Base-by-base conservation (phyloP, 2,329 filamentous ascomycete genomes). In the Clonostachys chloroleuca region DNA sequence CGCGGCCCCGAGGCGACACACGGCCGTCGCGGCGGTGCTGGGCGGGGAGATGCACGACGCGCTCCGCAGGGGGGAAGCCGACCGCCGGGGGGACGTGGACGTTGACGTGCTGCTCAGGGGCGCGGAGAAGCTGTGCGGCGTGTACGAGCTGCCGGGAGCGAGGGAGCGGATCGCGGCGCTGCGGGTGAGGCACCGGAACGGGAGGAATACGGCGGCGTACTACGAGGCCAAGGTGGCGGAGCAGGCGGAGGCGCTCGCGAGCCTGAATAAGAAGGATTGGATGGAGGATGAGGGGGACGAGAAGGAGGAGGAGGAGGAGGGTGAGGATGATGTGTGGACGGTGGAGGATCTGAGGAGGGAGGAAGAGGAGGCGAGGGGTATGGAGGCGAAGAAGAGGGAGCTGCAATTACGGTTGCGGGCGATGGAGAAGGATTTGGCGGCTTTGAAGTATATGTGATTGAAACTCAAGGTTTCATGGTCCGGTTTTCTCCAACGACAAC, bases 21-120 rank as follows among this genome's bases (percentile, higher is more conserved):
- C 90, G 3, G 92, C 92, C 10, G 92, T 97, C 3, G 89, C 92
- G 4, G 89, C 91, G 8, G 91, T 97, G 0, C 70, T 97, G 9
- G 94, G 94, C 6, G 86, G 85, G 1, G 88, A 95, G 54, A 81
- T 97, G 64, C 90, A 96, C 64, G 84, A 89, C 42, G 81, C 87
- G 62, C 90, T 96, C 71, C 52, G 81, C 67, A 52, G 75, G 61
- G 78, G 75, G 43, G 79, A 78, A 42, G 71, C 34, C 3, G 40
- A 13, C 13, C 16, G 16, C 24, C 60, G 61, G 46, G 61, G 77
- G 52, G 90, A 95, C 20, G 77, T 96, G 3, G 89, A 97, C 64
- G 84, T 97, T 4, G 89, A 95, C 58, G 77, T 95, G 2, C 70
- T 99, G 33, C 75, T 99, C 18, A 77, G 81, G 46, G 92, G 92